Conservation (phyloP, 768 basidiomycete species). For the Leccinum variicolor region DNA sequence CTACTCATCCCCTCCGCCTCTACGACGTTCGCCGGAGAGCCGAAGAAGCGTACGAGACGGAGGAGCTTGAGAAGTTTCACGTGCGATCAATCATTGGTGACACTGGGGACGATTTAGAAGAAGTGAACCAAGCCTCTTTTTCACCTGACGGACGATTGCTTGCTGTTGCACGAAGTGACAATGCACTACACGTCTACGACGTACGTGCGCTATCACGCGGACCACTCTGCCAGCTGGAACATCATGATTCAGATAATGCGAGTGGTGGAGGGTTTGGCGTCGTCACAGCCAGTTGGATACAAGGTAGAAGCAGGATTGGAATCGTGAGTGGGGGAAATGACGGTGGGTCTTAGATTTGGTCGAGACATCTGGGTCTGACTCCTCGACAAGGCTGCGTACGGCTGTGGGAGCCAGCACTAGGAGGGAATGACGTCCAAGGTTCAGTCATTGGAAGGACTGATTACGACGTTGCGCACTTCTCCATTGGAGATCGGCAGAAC, state of each 20-base stretch:
- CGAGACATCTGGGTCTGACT: conserved; percentile 1
- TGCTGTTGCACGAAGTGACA: conserved; percentile 59
- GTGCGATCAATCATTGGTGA: not conserved
- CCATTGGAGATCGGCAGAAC: conserved; percentile 50
- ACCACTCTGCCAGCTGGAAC: conserved; percentile 47
- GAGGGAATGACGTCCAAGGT: conserved; percentile 42
- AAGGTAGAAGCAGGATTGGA: conserved; percentile 40
- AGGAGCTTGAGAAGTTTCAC: conserved; percentile 36
- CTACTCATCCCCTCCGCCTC: conserved; percentile 40
- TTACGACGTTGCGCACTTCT: conserved; percentile 58
- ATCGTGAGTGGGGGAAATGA: conserved; percentile 63
- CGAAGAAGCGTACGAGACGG: conserved; percentile 24
- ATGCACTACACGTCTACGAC: conserved; percentile 61
- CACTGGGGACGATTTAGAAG: conserved; percentile 18
- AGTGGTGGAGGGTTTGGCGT: conserved; percentile 43
- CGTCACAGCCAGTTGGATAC: conserved; percentile 51
- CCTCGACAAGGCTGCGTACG: conserved; percentile 57
- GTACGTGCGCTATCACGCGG: conserved; percentile 47
- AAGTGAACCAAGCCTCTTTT: conserved; percentile 50
- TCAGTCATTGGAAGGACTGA: conserved; percentile 47
- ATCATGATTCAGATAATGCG: conserved; percentile 35
- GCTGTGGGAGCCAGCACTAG: conserved; percentile 58
- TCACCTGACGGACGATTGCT: conserved; percentile 62
- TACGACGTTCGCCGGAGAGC: conserved; percentile 47
- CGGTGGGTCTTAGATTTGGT: conserved; percentile 38